Evolutionary conservation across 306 rosid species (phyloP).

Genomic region (Argentina anserina): DNA sequence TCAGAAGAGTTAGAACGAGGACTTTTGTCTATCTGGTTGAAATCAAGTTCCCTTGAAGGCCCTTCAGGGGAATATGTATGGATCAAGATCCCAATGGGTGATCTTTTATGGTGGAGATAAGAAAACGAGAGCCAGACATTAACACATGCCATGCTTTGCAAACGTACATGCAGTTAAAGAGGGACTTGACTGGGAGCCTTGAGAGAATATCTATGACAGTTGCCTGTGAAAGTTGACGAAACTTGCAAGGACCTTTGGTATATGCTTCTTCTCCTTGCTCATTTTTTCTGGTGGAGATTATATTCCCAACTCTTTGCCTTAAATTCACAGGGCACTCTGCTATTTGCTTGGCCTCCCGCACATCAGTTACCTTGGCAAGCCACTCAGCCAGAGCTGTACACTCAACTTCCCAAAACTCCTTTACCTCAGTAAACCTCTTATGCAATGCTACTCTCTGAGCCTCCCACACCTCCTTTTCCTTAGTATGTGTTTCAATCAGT

Average conservation of each 20-base stretch:
- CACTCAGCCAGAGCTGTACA: not conserved
- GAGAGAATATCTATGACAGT: not conserved
- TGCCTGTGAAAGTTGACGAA: not conserved
- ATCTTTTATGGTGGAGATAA: not conserved
- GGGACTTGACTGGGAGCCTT: not conserved
- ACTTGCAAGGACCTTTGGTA: not conserved
- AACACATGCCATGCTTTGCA: slow-evolving; percentile 12
- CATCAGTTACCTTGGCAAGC: not conserved
- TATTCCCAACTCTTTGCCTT: no score
- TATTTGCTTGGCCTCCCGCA: not conserved
- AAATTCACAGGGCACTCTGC: not conserved
- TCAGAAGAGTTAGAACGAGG: not conserved
- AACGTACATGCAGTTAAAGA: slow-evolving; percentile 9
- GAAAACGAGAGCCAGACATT: slow-evolving; percentile 2
- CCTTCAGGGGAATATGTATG: not conserved
- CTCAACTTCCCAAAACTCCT: not conserved
- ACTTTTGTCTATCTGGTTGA: not conserved
- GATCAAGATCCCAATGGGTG: not conserved
- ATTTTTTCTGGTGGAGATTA: not conserved
- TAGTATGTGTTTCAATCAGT: not conserved
- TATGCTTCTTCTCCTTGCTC: not conserved
- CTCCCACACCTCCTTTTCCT: not conserved
- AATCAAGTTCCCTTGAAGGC: not conserved
- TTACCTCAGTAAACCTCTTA: not conserved
- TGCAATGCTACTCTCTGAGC: not conserved